phyloP scores from a whole-genome alignment of 2,329 filamentous ascomycete genomes.

The Penicillium occitanis region DNA sequence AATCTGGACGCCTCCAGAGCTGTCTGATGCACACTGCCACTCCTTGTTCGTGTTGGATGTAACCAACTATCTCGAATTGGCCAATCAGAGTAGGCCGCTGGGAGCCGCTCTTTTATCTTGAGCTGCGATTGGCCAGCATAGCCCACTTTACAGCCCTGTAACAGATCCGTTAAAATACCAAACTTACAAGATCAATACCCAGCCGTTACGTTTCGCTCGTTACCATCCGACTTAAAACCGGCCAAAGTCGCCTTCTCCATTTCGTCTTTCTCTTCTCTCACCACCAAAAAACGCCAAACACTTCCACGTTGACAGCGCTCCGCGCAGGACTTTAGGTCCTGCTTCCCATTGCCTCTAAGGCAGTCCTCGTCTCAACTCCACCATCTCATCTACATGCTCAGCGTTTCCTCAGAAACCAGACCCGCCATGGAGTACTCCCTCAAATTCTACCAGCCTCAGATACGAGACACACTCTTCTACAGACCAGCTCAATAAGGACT shows the following conservation, averaged over 20 bases:
- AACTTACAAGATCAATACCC: conserved; percentile 1
- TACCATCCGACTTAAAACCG: conserved; percentile 8
- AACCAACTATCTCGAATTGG: neutral
- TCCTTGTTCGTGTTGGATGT: neutral
- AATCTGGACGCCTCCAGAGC: neutral
- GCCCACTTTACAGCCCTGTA: conserved; percentile 5
- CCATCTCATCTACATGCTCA: conserved; percentile 21
- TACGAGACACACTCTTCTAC: neutral
- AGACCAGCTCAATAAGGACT: neutral
- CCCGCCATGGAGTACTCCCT: conserved; percentile 20
- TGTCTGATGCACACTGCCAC: conserved; percentile 6
- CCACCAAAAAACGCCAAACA: neutral
- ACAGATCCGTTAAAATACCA: conserved; percentile 3
- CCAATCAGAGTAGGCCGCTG: neutral
- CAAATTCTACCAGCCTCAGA: conserved; percentile 13
- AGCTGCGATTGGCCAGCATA: neutral
- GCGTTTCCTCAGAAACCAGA: conserved; percentile 19
- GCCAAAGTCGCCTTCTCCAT: conserved; percentile 9
- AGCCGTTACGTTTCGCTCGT: neutral
- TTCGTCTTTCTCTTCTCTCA: neutral
- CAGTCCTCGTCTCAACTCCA: conserved; percentile 12
- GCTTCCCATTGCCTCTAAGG: conserved; percentile 20
- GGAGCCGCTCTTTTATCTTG: neutral
- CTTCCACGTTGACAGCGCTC: conserved; percentile 18
- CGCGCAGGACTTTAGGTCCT: conserved; percentile 22